phyloP scores from a whole-genome alignment of 805 yeast species.

The Candida oleophila region DNA sequence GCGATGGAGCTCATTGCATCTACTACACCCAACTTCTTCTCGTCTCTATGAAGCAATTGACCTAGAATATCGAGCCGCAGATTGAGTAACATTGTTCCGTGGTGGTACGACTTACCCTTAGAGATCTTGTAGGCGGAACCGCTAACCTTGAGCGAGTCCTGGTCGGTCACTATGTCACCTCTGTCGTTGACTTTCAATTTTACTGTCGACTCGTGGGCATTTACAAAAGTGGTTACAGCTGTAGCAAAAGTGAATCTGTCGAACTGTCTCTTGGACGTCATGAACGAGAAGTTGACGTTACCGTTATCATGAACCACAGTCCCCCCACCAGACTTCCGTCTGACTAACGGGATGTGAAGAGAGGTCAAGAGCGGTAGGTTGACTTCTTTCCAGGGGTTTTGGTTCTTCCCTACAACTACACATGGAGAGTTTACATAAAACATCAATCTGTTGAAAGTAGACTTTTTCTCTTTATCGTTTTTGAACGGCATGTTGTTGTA shows the following conservation, averaged over 20 bases:
- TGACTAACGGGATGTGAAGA: constrained; percentile 59
- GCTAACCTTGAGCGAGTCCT: constrained; percentile 58
- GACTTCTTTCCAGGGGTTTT: constrained; percentile 89
- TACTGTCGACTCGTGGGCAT: constrained; percentile 10
- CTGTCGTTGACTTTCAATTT: constrained; percentile 59
- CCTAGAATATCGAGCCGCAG: constrained; percentile 62
- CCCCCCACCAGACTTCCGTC: constrained; percentile 94
- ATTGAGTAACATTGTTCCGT: constrained; percentile 87
- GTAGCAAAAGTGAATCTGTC: constrained; percentile 54
- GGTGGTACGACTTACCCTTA: constrained; percentile 82
- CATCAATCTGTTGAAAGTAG: constrained; percentile 51
- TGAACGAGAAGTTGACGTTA: constrained; percentile 81
- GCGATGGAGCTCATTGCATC: constrained; percentile 55
- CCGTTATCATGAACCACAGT: constrained; percentile 94
- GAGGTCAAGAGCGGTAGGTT: constrained; percentile 55
- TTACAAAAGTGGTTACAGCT: constrained; percentile 37
- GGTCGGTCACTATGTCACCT: constrained; percentile 68
- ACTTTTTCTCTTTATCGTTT: constrained; percentile 5
- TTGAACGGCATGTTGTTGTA: constrained; percentile 61
- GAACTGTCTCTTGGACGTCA: constrained; percentile 68
- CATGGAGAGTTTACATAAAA: constrained; percentile 79
- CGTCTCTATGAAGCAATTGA: constrained; percentile 53
- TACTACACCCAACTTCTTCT: constrained; percentile 37
- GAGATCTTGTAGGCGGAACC: constrained; percentile 93
- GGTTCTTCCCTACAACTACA: constrained; percentile 94